A percentile compares a stretch with the other conserved stretches of the same genome.
Conservation (phyloP, 768 basidiomycete species). For the Sporobolomyces pararoseus region DNA sequence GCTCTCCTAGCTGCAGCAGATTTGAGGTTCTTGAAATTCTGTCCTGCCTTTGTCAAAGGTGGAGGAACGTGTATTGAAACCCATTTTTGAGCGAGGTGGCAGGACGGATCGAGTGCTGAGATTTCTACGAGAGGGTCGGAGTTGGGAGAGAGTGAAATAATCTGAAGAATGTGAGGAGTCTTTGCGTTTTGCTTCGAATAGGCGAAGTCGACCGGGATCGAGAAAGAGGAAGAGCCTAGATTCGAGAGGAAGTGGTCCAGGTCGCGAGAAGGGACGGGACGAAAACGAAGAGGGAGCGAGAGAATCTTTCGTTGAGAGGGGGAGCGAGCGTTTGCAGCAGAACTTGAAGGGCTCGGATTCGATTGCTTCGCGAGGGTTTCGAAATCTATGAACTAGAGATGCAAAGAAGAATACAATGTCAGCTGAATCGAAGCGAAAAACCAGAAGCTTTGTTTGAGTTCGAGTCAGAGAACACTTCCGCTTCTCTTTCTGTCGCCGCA, state of each 20-base stretch:
- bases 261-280: not conserved
- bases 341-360: too few relatives aligned
- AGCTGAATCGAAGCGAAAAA: too few relatives aligned
- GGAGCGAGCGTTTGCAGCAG: too few relatives aligned
- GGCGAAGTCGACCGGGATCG: not conserved
- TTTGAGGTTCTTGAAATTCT: constrained; percentile 1
- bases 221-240: not conserved
- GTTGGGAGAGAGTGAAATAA: not conserved
- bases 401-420: not conserved
- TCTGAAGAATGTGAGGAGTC: constrained; percentile 8
- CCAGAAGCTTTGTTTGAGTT: too few relatives aligned
- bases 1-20: not conserved
- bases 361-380: constrained; percentile 1
- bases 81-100: constrained; percentile 1
- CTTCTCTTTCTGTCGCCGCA: too few relatives aligned
- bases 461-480: too few relatives aligned
- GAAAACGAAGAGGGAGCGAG: not conserved
- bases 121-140: constrained; percentile 17
- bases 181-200: not conserved
- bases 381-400: not conserved
- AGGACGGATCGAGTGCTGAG: constrained; percentile 21
- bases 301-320: not conserved
- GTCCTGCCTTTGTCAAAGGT: constrained; percentile 12
- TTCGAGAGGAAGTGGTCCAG: not conserved
- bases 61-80: not conserved